Percentiles rank a stretch among this genome's conserved stretches.
These are phyloP conservation scores for Talaromyces sp. DNA, from an alignment of 2,329 filamentous ascomycete genomes.

Conservation along the genomic window DNA sequence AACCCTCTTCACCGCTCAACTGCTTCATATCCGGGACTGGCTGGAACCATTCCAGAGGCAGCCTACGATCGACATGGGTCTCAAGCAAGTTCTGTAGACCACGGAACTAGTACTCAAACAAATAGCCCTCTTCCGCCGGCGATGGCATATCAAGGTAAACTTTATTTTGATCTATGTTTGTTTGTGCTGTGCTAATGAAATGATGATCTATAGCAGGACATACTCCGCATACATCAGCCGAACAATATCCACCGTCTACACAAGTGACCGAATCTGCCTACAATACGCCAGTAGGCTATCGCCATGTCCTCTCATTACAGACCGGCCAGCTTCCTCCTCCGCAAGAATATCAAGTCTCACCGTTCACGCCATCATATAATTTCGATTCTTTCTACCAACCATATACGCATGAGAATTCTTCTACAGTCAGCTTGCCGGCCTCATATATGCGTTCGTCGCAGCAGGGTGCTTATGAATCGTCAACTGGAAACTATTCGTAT, in stretches of 20 bases:
- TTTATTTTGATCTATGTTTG: not conserved
- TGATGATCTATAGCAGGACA: constrained; percentile 22
- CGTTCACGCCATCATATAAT: constrained; percentile 13
- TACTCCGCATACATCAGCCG: constrained; percentile 25
- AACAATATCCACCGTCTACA: constrained; percentile 23
- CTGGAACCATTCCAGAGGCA: constrained; percentile 9
- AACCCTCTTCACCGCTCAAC: constrained; percentile 6
- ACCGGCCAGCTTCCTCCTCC: constrained; percentile 30
- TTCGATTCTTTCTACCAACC: constrained; percentile 18
- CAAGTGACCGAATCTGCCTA: constrained; percentile 23
- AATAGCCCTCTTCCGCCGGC: constrained; percentile 4
- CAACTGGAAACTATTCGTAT: constrained; percentile 6
- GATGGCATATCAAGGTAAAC: constrained; percentile 13
- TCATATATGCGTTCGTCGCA: constrained; percentile 26
- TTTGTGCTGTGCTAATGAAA: not conserved
- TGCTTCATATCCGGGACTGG: constrained; percentile 4
- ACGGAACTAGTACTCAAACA: constrained; percentile 1
- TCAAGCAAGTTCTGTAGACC: constrained; percentile 19
- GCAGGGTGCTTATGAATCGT: constrained; percentile 21
- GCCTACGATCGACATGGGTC: constrained; percentile 20
- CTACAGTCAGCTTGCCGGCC: constrained; percentile 32
- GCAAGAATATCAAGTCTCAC: constrained; percentile 28
- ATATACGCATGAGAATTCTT: constrained; percentile 30
- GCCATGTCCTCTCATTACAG: constrained; percentile 27
- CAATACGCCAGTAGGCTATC: constrained; percentile 22